Evolutionary conservation across 2,329 filamentous ascomycete genomes (phyloP).

Genomic region (Aspergillus pseudoglaucus): DNA sequence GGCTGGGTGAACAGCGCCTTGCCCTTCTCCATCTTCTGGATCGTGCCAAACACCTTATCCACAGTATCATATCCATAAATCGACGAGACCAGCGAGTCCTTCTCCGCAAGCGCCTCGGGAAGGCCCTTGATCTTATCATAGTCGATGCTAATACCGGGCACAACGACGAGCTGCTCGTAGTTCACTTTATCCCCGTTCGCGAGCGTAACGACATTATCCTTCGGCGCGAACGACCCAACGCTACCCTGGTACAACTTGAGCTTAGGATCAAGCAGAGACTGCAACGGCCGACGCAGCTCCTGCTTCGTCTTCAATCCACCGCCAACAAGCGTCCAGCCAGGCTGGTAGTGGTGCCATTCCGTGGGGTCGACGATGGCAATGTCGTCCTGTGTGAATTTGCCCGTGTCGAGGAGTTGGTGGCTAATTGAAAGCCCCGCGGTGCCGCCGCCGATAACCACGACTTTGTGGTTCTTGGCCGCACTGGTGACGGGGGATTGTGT

Average conservation of each 20-base stretch:
- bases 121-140: constrained; percentile 49
- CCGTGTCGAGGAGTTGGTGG: constrained; percentile 59
- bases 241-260: constrained; percentile 54
- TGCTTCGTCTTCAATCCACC: constrained; percentile 59
- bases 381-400: constrained; percentile 52
- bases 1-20: constrained; percentile 56
- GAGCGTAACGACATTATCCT: constrained; percentile 52
- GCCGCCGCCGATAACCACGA: constrained; percentile 63
- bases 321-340: constrained; percentile 64
- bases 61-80: constrained; percentile 54
- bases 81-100: constrained; percentile 45
- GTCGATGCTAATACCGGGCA: constrained; percentile 51
- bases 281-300: constrained; percentile 48
- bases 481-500: constrained; percentile 31
- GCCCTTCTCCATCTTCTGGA: constrained; percentile 46
- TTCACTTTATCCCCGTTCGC: constrained; percentile 49
- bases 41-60: constrained; percentile 47
- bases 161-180: constrained; percentile 62
- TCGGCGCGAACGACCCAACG: constrained; percentile 48
- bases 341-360: constrained; percentile 60
- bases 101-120: constrained; percentile 49
- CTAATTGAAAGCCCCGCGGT: constrained; percentile 59
- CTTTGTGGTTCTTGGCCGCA: constrained; percentile 48
- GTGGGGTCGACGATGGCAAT: constrained; percentile 61
- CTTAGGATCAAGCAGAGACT: constrained; percentile 51